Conservation (phyloP, 202 grass and related monocot species). For the Saccharum hybrid region DNA sequence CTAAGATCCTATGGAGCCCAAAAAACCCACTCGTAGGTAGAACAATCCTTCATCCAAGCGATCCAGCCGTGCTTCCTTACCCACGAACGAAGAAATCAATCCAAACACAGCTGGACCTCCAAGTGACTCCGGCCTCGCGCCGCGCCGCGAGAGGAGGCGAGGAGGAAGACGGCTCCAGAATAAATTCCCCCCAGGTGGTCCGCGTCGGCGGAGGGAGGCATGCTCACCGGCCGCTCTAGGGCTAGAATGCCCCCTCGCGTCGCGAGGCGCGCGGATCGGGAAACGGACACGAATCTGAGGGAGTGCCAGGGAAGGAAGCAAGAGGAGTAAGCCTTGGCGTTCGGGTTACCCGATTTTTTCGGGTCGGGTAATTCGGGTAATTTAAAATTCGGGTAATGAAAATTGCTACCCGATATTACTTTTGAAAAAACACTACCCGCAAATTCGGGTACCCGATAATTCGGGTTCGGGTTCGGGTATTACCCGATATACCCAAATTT, state of each 20-base stretch:
- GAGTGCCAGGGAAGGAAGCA: slow-evolving; percentile 1
- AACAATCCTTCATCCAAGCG: background rate
- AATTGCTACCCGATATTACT: no score
- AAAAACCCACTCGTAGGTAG: background rate
- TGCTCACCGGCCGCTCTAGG: background rate
- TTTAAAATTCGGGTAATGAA: no score
- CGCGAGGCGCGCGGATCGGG: slow-evolving; percentile 8
- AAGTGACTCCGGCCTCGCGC: background rate
- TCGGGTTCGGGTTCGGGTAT: no score
- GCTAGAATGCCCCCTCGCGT: background rate
- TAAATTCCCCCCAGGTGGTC: background rate
- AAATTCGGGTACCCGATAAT: no score
- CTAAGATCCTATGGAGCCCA: background rate
- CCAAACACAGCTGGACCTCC: background rate
- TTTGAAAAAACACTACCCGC: no score
- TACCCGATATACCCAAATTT: no score
- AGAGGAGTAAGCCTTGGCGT: background rate
- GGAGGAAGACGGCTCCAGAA: background rate
- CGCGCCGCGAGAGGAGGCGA: background rate
- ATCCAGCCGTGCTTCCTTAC: slow-evolving; percentile 25
- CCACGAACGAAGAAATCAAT: slow-evolving; percentile 2
- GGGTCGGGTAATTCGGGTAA: no score
- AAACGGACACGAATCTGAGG: slow-evolving; percentile 14
- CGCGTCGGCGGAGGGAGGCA: background rate
- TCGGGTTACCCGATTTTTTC: no score